A percentile compares a stretch with the other conserved stretches of the same genome.
Conservation (phyloP, 192 early-diverging fungal species). For the Coemansia sp. region DNA sequence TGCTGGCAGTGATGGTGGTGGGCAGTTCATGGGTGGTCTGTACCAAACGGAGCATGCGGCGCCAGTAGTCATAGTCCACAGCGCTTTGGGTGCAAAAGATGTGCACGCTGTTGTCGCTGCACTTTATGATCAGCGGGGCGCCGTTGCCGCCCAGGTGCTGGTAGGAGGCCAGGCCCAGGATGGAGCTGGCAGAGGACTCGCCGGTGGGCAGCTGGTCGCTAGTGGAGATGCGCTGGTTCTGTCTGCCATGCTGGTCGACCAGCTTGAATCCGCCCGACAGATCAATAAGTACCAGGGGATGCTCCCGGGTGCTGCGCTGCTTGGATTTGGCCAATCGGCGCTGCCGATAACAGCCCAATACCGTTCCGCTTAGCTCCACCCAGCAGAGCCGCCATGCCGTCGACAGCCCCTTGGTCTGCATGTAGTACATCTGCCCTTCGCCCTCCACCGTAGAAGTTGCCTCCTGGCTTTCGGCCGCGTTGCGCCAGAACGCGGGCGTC, state of each 20-base stretch:
- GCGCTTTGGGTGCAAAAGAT: constrained; percentile 35
- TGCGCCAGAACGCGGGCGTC: constrained; percentile 2
- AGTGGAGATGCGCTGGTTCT: constrained; percentile 1
- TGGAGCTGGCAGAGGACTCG: neutral
- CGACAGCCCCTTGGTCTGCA: constrained; percentile 30
- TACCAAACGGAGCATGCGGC: constrained; percentile 13
- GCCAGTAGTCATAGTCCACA: constrained; percentile 45
- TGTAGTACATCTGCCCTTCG: constrained; percentile 43
- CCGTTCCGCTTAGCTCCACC: constrained; percentile 39
- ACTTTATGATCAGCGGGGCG: constrained; percentile 35
- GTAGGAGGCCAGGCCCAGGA: constrained; percentile 9
- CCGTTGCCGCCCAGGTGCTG: constrained; percentile 28
- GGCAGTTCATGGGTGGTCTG: constrained; percentile 8
- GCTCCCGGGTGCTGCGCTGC: neutral
- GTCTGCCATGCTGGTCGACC: constrained; percentile 24
- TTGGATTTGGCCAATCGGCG: neutral
- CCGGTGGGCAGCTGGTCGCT: constrained; percentile 17
- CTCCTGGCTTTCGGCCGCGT: neutral
- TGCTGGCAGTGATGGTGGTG: constrained; percentile 8
- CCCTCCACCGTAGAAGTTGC: constrained; percentile 5
- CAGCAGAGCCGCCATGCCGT: constrained; percentile 43
- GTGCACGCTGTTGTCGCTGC: constrained; percentile 16
- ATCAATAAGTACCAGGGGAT: constrained; percentile 12
- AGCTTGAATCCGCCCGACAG: constrained; percentile 29
- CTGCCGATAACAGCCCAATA: constrained; percentile 17